These are phyloP conservation scores for Diaporthe batatas DNA, from an alignment of 2,329 filamentous ascomycete species.

Conservation along the genomic window DNA sequence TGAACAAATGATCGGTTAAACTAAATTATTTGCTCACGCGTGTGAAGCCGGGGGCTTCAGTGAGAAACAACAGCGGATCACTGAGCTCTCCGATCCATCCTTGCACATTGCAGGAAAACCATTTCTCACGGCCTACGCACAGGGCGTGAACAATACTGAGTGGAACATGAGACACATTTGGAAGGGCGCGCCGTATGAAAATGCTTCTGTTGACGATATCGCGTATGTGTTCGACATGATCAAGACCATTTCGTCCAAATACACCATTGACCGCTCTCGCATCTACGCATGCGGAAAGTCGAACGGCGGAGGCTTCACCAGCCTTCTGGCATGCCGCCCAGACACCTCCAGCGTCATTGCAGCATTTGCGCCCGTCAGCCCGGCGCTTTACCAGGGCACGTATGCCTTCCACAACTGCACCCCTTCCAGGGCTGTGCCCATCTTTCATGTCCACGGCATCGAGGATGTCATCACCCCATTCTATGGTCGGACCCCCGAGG, in stretches of 20 bases:
- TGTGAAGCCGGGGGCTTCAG: conserved; percentile 44
- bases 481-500: conserved; percentile 40
- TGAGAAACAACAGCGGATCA: conserved; percentile 46
- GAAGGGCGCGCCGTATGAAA: conserved; percentile 47
- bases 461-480: conserved; percentile 43
- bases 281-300: conserved; percentile 45
- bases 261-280: conserved; percentile 43
- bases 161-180: conserved; percentile 46
- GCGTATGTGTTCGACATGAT: conserved; percentile 47
- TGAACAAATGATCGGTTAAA: background rate
- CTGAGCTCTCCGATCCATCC: conserved; percentile 46
- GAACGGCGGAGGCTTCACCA: conserved; percentile 44
- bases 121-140: conserved; percentile 46
- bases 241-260: conserved; percentile 43
- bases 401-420: conserved; percentile 42
- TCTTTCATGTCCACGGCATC: conserved; percentile 43
- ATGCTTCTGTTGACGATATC: conserved; percentile 47
- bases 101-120: conserved; percentile 46
- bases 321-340: conserved; percentile 43
- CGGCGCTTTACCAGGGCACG: conserved; percentile 44
- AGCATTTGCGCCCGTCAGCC: conserved; percentile 44
- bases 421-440: conserved; percentile 40
- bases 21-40: background rate
- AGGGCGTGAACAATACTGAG: conserved; percentile 46
- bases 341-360: conserved; percentile 43